A percentile compares a stretch with the other conserved stretches of the same genome.
phyloP scores from a whole-genome alignment of 495 filamentous ascomycete genomes.

The Podospora anserina region DNA sequence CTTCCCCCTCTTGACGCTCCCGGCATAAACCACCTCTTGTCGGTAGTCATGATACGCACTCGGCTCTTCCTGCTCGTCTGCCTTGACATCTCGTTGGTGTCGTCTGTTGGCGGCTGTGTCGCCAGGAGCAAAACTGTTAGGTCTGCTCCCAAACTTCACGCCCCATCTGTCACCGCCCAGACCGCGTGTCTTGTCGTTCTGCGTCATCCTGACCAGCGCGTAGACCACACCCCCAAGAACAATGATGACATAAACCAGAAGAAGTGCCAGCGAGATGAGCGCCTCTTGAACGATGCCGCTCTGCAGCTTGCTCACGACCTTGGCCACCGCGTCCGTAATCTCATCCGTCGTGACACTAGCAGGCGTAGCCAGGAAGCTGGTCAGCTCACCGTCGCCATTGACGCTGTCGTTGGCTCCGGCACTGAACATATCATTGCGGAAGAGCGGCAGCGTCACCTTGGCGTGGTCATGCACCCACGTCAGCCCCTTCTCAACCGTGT shows the following conservation, averaged over 20 bases:
- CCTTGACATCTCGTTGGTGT: neutral
- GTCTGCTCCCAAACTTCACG: conserved; percentile 11
- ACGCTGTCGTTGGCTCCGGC: conserved; percentile 67
- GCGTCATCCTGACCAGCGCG: conserved; percentile 52
- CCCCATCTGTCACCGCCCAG: conserved; percentile 45
- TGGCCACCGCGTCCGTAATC: conserved; percentile 69
- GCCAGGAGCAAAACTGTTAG: conserved; percentile 2
- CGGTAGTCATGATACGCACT: conserved; percentile 2
- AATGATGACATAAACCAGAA: conserved; percentile 73
- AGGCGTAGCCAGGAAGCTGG: conserved; percentile 73
- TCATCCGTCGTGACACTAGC: conserved; percentile 67
- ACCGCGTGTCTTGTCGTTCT: conserved; percentile 50
- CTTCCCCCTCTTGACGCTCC: conserved; percentile 24
- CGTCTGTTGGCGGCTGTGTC: neutral
- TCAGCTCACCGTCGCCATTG: conserved; percentile 51
- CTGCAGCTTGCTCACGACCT: conserved; percentile 61
- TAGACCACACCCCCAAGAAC: conserved; percentile 68
- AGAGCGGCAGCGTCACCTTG: conserved; percentile 72
- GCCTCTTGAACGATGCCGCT: conserved; percentile 67
- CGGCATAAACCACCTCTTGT: conserved; percentile 26
- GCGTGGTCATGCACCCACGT: conserved; percentile 88
- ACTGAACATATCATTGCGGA: conserved; percentile 80
- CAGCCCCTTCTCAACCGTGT: conserved; percentile 73
- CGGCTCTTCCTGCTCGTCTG: conserved; percentile 4
- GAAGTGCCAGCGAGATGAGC: conserved; percentile 66